Conservation (phyloP, 2,329 filamentous ascomycete species). For the Nothopassalora personata region DNA sequence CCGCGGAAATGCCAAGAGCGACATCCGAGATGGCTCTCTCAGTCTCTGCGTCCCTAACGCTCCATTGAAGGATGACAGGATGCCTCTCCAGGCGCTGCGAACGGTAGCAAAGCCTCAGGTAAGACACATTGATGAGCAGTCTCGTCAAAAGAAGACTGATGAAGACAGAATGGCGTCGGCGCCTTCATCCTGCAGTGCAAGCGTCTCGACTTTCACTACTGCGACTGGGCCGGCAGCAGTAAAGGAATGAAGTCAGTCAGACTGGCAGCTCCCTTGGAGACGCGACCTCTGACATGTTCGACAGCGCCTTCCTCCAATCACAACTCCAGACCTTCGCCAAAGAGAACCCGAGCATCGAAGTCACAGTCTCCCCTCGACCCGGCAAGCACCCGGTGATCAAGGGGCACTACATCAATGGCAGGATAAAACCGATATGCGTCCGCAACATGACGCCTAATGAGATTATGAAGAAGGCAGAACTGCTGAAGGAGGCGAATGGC, state of each 20-base stretch:
- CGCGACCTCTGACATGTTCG: background rate
- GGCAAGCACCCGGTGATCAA: constrained; percentile 81
- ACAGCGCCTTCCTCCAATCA: constrained; percentile 73
- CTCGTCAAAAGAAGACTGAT: background rate
- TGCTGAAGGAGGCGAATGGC: constrained; percentile 68
- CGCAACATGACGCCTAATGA: constrained; percentile 76
- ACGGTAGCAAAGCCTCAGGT: constrained; percentile 54
- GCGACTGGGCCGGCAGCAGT: constrained; percentile 91
- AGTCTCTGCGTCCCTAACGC: too few relatives aligned
- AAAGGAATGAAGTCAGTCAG: constrained; percentile 79
- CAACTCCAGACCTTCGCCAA: constrained; percentile 72
- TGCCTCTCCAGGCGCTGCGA: constrained; percentile 48
- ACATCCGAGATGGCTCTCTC: too few relatives aligned
- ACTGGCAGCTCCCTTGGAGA: background rate
- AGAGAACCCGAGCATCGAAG: constrained; percentile 81
- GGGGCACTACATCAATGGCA: constrained; percentile 89
- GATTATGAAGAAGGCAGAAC: constrained; percentile 71
- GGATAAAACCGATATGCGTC: constrained; percentile 79
- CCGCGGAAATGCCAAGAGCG: too few relatives aligned
- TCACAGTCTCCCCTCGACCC: constrained; percentile 86
- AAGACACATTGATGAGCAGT: constrained; percentile 24
- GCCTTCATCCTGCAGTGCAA: constrained; percentile 97
- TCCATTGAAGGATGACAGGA: constrained; percentile 24
- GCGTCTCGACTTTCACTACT: constrained; percentile 92
- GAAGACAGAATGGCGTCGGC: constrained; percentile 79